Evolutionary conservation across 345 rosid species (phyloP), one percentile per base, ranked within the genome.

Genomic region (Salix udensis): DNA sequence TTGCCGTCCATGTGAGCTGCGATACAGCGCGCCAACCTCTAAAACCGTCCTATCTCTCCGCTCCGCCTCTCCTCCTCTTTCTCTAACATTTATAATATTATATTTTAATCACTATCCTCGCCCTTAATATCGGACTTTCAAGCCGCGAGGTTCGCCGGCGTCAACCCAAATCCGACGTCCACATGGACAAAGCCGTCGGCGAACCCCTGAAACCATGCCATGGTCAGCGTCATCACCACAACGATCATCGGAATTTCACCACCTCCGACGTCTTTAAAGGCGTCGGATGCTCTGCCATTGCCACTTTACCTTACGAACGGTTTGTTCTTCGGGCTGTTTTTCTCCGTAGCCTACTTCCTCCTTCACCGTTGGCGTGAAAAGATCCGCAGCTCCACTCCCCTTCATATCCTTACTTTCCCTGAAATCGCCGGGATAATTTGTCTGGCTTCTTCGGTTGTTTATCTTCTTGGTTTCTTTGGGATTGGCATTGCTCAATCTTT

Each of bases 311-410:
- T 86, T 9, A 86, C 92, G 2, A 90, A 88, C 79, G 75, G 74
- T 0, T 3, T 89, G 21, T 89, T 86, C 85, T 76, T 86, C 77
- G 34, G 79, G 0, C 86, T 90, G 37, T 87, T 90, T 86, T 84
- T 88, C 85, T 82, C 87, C 13, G 80, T 81, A 3, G 88, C 86
- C 39, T 88, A 80, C 74, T 90, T 84, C 65, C 88, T 90, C 64
- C 90, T 89, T 68, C 86, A 65, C 52, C 87, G 98, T 2, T 94
- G 98, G 98, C 91, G 97, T 15, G 96, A 94, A 77, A 94, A 94
- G 93, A 94, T 90, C 91, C 96, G 97, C 60, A 87, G 71, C 81
- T 88, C 91, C 44, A 87, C 94, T 0, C 98, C 97, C 7, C 98
- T 94, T 67, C 98, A 94, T 72, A 88, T 90, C 73, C 89, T 94